Evolutionary conservation across 176 grass and related monocot genomes (phyloP).

Genomic region (Triticum aestivum): DNA sequence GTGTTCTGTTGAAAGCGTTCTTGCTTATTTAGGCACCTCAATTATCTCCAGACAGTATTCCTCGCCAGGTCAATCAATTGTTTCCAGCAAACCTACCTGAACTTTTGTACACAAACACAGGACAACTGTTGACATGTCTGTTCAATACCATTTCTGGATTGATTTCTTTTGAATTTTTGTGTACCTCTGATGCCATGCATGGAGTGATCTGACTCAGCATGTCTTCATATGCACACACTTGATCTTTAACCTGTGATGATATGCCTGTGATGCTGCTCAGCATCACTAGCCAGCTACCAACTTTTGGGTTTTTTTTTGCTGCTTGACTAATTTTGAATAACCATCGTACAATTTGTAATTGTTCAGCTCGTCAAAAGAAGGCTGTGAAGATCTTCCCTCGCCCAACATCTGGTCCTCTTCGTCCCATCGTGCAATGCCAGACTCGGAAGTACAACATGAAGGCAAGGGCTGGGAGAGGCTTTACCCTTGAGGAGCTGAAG

Average conservation of each 20-base stretch:
- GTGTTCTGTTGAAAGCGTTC: not conserved
- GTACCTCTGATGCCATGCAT: not conserved
- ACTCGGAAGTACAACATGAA: conserved; percentile 97
- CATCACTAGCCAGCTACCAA: not conserved
- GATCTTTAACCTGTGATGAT: not conserved
- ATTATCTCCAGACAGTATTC: not conserved
- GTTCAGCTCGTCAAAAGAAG: conserved; percentile 82
- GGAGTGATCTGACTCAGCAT: not conserved
- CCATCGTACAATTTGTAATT: not conserved
- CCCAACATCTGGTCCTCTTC: conserved; percentile 71
- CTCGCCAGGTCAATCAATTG: not conserved
- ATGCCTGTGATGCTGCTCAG: not conserved
- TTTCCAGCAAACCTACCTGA: not conserved
- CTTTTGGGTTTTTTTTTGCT: not conserved
- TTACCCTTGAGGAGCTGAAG: conserved; percentile 89
- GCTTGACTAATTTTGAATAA: not conserved
- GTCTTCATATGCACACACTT: not conserved
- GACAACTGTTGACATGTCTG: not conserved
- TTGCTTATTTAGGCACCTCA: not conserved
- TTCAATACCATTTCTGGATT: not conserved
- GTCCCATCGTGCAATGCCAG: conserved; percentile 83
- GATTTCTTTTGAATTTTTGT: not conserved
- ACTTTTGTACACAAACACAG: not conserved
- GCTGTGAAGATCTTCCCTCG: conserved; percentile 93
- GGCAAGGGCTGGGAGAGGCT: conserved; percentile 82